Base-by-base conservation (phyloP, 2,329 filamentous ascomycete genomes). In the Pseudogymnoascus sp. region DNA sequence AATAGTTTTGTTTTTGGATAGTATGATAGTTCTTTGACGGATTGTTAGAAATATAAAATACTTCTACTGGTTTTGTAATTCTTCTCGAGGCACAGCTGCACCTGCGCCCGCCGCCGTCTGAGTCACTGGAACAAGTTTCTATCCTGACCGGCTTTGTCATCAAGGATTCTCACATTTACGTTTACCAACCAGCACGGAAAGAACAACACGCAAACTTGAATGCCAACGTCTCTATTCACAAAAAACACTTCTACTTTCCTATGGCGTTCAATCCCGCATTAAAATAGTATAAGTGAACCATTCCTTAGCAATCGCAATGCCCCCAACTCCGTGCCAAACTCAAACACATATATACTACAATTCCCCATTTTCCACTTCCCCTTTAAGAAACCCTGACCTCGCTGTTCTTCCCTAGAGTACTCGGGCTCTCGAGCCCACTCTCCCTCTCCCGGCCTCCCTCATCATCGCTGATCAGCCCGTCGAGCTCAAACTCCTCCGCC, bases 401-500 rank as follows among this genome's bases (percentile, higher is more conserved):
- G 60, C 75, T 79, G 64, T 80, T 80, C 68, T 77, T 78, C 34
- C 79, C 79, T 34, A 81, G 68, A 1, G 79, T 81, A 64, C 78
- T 80, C 0, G 81, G 80, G 63, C 77, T 83, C 62, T 79, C 78
- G 7, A 77, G 72, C 18, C 73, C 71, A 37, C 31, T 38, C 25
- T 21, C 56, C 43, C 79, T 79, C 11, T 84, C 78, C 14, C 23
- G 23, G 0, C 16, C 43, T 3, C 88, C 88, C 61, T 96, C 92
- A 16, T 96, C 92, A 49, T 96, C 93, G 64, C 89, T 95, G 74
- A 93, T 93, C 40, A 99, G 77, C 0, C 91, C 93, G 65, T 95
- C 91, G 1, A 99, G 81, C 76, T 97, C 95, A 73, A 96, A 99
- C 69, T 96, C 92, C 72, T 97, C 89, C 0, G 90, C 93, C 72